Base-by-base conservation (phyloP, 1,284 basidiomycete species). In the Hymenochaete sp. region DNA sequence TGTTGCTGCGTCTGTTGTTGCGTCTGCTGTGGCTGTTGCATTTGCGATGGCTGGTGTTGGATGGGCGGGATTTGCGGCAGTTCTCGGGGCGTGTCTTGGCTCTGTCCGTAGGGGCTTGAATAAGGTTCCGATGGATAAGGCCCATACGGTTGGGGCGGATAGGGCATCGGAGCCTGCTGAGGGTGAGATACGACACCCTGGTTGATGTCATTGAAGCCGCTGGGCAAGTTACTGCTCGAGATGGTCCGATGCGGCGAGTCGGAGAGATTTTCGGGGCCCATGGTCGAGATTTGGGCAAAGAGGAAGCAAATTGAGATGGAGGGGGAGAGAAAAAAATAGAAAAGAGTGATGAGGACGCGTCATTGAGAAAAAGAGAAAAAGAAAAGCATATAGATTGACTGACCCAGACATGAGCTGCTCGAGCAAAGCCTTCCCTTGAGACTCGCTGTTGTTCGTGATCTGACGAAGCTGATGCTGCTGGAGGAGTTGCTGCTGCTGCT, bases 401-500 rank as follows among this genome's bases (percentile, higher is more conserved):
- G 58, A 87, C 83, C 81, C 79, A 48, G 77, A 70, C 78, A 88
- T 84, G 50, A 88, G 66, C 58, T 86, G 81, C 54, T 88, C 85
- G 47, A 88, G 63, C 53, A 88, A 61, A 49, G 79, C 68, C 64
- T 86, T 83, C 42, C 80, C 80, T 58, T 83, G 81, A 1, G 73
- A 63, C 52, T 84, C 80, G 52, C 68, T 77, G 53, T 66, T 70
- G 45, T 52, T 62, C 8, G 71, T 64, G 8, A 75, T 72, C 21
- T 73, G 67, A 13, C 44, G 40, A n/a, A n/a, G n/a, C n/a, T n/a
- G n/a, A n/a, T n/a, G n/a, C n/a, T n/a, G n/a, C n/a, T n/a, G n/a
- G n/a, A n/a, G n/a, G n/a, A n/a, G n/a, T n/a, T n/a, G n/a, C n/a
- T n/a, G n/a, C n/a, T n/a, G n/a, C n/a, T n/a, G n/a, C 10, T 73